A percentile compares a stretch with the other conserved stretches of the same genome.
Evolutionary conservation across 2,329 filamentous ascomycete species (phyloP).

Genomic region (Curvularia spicifera): DNA sequence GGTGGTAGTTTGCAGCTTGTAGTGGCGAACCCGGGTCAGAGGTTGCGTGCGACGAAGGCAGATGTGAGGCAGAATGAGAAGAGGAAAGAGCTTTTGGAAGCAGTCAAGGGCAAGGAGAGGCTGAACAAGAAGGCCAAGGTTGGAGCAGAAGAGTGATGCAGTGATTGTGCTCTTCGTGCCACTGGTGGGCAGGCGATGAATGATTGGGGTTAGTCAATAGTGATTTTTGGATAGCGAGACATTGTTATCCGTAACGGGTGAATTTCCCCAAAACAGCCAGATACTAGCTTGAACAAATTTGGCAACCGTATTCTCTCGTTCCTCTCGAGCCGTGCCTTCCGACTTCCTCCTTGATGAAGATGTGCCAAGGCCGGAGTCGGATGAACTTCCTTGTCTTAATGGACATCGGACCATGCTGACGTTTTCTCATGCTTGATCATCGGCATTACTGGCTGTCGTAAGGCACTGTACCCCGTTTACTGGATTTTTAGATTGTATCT

Average conservation of each 20-base stretch:
- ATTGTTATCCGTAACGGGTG: neutral
- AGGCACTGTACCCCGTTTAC: neutral
- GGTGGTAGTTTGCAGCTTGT: slow-evolving; percentile 3
- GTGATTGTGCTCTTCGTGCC: neutral
- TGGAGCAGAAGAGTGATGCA: no score
- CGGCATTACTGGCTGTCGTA: neutral
- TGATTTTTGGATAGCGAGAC: neutral
- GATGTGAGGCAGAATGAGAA: neutral
- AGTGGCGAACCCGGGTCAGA: slow-evolving; percentile 3
- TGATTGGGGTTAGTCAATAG: neutral
- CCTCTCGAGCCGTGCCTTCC: neutral
- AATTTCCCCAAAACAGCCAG: neutral
- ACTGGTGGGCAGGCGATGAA: neutral
- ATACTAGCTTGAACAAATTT: neutral
- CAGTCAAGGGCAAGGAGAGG: neutral
- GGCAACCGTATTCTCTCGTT: neutral
- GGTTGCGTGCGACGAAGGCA: neutral
- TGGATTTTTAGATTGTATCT: neutral
- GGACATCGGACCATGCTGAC: neutral
- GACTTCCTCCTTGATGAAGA: neutral
- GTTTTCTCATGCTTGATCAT: neutral
- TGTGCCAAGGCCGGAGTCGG: neutral
- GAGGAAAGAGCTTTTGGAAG: neutral
- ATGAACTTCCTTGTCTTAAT: neutral
- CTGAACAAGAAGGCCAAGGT: neutral